Evolutionary conservation across 768 basidiomycete genomes (phyloP).

Genomic region (Calocybe indica): DNA sequence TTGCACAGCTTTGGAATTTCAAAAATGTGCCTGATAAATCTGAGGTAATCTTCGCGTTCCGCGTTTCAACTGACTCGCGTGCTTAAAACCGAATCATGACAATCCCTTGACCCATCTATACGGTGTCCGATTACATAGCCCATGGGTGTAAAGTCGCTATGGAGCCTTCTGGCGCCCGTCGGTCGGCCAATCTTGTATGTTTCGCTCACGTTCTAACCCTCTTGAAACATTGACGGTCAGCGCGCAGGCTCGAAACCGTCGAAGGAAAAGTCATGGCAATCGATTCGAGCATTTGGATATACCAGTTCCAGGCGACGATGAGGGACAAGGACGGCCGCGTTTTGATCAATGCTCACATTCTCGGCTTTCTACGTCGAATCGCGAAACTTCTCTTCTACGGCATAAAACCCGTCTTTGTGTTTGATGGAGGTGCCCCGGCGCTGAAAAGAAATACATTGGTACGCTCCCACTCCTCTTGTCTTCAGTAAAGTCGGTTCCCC

Average conservation of each 20-base stretch:
- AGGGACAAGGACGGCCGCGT: conserved; percentile 92
- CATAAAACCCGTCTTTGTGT: conserved; percentile 97
- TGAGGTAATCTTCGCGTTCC: background rate
- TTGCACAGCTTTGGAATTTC: too few relatives aligned
- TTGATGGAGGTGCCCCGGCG: conserved; percentile 93
- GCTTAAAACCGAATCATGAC: conserved; percentile 1
- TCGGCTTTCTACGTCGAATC: conserved; percentile 87
- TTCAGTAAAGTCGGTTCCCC: background rate
- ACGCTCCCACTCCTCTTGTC: conserved; percentile 24
- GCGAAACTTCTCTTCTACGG: conserved; percentile 95
- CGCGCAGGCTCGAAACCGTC: conserved; percentile 78
- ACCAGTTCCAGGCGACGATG: conserved; percentile 99
- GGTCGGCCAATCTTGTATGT: conserved; percentile 88
- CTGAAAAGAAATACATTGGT: conserved; percentile 90
- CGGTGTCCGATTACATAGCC: too few relatives aligned
- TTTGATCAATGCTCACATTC: conserved; percentile 87
- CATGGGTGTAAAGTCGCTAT: conserved; percentile 98
- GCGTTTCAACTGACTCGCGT: conserved; percentile 5
- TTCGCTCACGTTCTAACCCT: background rate
- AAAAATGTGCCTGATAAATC: too few relatives aligned
- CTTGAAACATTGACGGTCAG: background rate
- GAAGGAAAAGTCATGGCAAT: conserved; percentile 96
- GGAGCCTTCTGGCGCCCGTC: conserved; percentile 89
- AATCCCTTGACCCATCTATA: too few relatives aligned
- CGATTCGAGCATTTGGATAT: conserved; percentile 99